These are phyloP conservation scores for Fusarium albosuccineum DNA, from an alignment of 2,329 filamentous ascomycete species.

Conservation along the genomic window DNA sequence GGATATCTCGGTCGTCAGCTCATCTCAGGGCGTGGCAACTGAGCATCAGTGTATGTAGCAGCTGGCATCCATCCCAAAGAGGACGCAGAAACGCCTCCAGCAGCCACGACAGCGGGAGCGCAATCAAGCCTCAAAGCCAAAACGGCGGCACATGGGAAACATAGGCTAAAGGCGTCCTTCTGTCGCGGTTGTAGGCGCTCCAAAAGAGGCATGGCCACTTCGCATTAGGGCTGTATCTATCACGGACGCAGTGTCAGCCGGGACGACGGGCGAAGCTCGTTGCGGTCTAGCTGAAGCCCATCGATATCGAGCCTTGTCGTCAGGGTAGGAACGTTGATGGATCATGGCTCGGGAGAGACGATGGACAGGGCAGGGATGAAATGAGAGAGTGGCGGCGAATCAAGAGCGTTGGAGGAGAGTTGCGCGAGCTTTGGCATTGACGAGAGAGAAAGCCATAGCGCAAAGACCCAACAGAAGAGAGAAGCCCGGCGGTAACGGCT, in stretches of 20 bases:
- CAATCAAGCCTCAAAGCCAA: slow-evolving; percentile 20
- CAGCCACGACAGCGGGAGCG: slow-evolving; percentile 25
- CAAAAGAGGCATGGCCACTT: neutral
- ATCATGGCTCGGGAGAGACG: neutral
- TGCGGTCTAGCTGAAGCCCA: slow-evolving; percentile 9
- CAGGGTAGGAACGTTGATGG: slow-evolving; percentile 7
- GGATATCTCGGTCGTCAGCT: neutral
- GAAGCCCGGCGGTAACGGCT: too few species aligned
- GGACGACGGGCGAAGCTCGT: neutral
- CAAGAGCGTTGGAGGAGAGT: slow-evolving; percentile 2
- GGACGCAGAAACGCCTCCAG: slow-evolving; percentile 11
- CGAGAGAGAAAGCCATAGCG: too few species aligned
- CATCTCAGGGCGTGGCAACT: neutral
- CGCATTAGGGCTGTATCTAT: slow-evolving; percentile 2
- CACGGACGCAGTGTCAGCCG: slow-evolving; percentile 2
- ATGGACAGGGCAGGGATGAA: neutral
- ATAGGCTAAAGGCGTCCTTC: slow-evolving; percentile 6
- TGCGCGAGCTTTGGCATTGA: too few species aligned
- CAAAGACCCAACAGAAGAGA: too few species aligned
- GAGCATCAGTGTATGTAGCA: too few species aligned
- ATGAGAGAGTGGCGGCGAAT: slow-evolving; percentile 11
- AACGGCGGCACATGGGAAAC: neutral
- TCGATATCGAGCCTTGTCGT: slow-evolving; percentile 5
- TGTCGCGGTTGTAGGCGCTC: too few species aligned
- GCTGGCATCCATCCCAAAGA: neutral